phyloP scores from a whole-genome alignment of 257 asterid genomes.

The Parsonsia alboflavescens region DNA sequence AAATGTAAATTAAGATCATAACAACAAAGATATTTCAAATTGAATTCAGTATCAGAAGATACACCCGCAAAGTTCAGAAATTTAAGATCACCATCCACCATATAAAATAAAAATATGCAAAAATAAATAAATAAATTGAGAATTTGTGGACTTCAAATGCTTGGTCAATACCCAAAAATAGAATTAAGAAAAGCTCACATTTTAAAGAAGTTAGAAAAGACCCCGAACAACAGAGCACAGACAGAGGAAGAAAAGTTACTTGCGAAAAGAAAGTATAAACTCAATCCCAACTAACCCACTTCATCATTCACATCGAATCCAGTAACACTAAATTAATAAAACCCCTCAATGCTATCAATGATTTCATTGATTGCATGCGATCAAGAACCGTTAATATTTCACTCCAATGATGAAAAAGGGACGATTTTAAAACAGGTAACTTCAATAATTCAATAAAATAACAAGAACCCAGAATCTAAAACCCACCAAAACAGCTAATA shows the following conservation, averaged over 20 bases:
- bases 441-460: constrained; percentile 23
- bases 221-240: not conserved
- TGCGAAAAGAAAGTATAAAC: not conserved
- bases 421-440: constrained; percentile 14
- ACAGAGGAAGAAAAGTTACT: not conserved
- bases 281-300: constrained; percentile 4
- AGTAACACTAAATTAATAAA: not conserved
- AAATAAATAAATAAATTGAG: not conserved
- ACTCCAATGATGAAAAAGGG: constrained; percentile 7
- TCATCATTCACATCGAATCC: constrained; percentile 1
- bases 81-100: not conserved
- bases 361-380: constrained; percentile 19
- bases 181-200: constrained; percentile 1
- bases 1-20: not conserved
- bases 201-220: not conserved
- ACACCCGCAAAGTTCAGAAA: not conserved
- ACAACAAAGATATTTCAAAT: not conserved
- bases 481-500: constrained; percentile 24
- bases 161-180: not conserved
- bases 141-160: not conserved
- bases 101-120: not conserved
- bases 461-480: constrained; percentile 25
- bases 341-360: not conserved
- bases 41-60: not conserved
- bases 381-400: constrained; percentile 5